Evolutionary conservation across 768 basidiomycete genomes (phyloP).

Genomic region (Paxillus involutus): DNA sequence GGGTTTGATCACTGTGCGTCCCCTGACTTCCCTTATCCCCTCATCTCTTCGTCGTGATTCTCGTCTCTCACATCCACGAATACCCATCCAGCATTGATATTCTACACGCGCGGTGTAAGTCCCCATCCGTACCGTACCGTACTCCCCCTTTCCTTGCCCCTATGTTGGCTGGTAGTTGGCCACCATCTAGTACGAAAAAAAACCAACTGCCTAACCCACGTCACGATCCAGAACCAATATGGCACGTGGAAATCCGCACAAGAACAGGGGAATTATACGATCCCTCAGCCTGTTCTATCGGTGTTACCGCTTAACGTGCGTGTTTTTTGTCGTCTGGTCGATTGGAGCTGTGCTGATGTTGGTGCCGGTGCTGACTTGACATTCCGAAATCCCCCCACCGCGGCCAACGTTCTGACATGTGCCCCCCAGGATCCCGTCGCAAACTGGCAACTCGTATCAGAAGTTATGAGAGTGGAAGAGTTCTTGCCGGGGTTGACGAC

Average conservation of each 20-base stretch:
- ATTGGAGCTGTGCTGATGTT: neutral
- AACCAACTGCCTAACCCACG: neutral
- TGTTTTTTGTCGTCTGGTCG: neutral
- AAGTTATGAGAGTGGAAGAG: slow-evolving; percentile 22
- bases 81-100: slow-evolving; percentile 52
- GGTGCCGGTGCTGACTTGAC: no score
- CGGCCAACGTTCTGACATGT: neutral
- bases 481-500: slow-evolving; percentile 37
- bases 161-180: neutral
- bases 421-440: slow-evolving; percentile 41
- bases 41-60: neutral
- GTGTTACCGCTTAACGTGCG: slow-evolving; percentile 40
- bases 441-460: slow-evolving; percentile 37
- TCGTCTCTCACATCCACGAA: neutral
- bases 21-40: neutral
- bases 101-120: slow-evolving; percentile 57
- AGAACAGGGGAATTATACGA: slow-evolving; percentile 43
- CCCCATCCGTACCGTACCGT: neutral
- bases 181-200: neutral
- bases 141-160: neutral
- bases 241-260: slow-evolving; percentile 37
- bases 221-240: slow-evolving; percentile 34
- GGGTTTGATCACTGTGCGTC: slow-evolving; percentile 62
- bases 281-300: slow-evolving; percentile 40
- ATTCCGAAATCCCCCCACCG: no score